A percentile compares a stretch with the other conserved stretches of the same genome.
These are phyloP conservation scores for Blumeriella jaapii DNA, from an alignment of 2,329 filamentous ascomycete species.

Conservation along the genomic window DNA sequence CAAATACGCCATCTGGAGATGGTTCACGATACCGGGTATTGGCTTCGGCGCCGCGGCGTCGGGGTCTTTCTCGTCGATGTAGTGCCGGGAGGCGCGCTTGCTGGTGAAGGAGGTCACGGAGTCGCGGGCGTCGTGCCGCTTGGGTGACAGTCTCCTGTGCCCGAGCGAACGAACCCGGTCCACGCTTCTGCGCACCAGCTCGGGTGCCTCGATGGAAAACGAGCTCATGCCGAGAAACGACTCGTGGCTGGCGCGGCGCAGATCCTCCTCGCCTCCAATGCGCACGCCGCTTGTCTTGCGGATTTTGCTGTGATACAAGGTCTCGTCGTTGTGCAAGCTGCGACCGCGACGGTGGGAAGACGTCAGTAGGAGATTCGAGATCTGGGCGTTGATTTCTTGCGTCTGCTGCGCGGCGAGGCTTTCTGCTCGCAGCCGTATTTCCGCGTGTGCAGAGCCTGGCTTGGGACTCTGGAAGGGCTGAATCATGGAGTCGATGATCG, in stretches of 20 bases:
- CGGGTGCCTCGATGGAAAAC: conserved; percentile 25
- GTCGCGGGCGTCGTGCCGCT: conserved; percentile 21
- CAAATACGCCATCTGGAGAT: conserved; percentile 41
- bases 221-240: conserved; percentile 15
- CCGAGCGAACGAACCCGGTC: conserved; percentile 29
- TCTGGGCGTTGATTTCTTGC: conserved; percentile 14
- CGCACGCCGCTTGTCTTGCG: conserved; percentile 19
- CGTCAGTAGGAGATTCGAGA: conserved; percentile 12
- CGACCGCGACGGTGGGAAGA: conserved; percentile 10
- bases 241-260: conserved; percentile 29
- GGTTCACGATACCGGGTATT: conserved; percentile 14
- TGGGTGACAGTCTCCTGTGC: conserved; percentile 20
- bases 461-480: conserved; percentile 45
- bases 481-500: conserved; percentile 31
- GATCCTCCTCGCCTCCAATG: conserved; percentile 26
- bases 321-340: conserved; percentile 14
- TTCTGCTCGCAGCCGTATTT: conserved; percentile 59
- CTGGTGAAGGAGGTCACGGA: conserved; percentile 13
- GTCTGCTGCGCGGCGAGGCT: conserved; percentile 54
- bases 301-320: conserved; percentile 9
- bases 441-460: conserved; percentile 47
- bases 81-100: conserved; percentile 19
- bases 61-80: conserved; percentile 5
- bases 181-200: conserved; percentile 29
- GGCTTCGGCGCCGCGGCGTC: conserved; percentile 5